Conservation (phyloP, 2,329 filamentous ascomycete genomes). For the Drechslera avenae region DNA sequence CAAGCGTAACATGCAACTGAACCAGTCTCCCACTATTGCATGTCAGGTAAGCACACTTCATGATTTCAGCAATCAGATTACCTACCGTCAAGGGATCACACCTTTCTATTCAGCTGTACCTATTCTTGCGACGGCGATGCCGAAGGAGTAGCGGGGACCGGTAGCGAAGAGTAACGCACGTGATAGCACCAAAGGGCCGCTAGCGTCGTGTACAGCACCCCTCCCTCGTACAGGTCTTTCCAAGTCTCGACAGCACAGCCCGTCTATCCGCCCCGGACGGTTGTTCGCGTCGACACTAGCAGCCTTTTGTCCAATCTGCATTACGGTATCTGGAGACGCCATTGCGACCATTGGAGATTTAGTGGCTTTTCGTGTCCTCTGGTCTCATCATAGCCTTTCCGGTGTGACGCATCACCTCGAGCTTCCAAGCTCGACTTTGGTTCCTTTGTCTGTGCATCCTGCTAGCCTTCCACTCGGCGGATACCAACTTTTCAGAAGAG, state of each 20-base stretch:
- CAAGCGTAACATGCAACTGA: conserved; percentile 8
- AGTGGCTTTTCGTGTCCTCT: conserved; percentile 1
- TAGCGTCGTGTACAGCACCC: conserved; percentile 7
- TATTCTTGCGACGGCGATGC: neutral
- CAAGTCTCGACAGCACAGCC: neutral
- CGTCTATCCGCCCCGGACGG: conserved; percentile 1
- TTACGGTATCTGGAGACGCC: neutral
- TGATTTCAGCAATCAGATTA: conserved; percentile 2
- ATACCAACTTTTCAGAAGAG: neutral
- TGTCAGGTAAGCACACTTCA: conserved; percentile 10
- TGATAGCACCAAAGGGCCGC: conserved; percentile 1
- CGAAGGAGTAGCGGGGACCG: neutral
- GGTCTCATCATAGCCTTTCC: conserved; percentile 9
- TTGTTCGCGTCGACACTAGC: neutral
- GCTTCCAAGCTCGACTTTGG: conserved; percentile 5
- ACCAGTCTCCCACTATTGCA: neutral
- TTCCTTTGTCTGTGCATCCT: conserved; percentile 20
- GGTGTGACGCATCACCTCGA: conserved; percentile 7
- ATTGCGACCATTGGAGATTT: neutral
- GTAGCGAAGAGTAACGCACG: conserved; percentile 4
- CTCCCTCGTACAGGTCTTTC: conserved; percentile 6
- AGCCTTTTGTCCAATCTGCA: neutral
- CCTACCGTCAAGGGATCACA: neutral
- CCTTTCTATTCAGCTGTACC: neutral
- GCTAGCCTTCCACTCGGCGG: neutral